Conservation (phyloP, 805 yeast genomes). For the Kuraishia molischiana region DNA sequence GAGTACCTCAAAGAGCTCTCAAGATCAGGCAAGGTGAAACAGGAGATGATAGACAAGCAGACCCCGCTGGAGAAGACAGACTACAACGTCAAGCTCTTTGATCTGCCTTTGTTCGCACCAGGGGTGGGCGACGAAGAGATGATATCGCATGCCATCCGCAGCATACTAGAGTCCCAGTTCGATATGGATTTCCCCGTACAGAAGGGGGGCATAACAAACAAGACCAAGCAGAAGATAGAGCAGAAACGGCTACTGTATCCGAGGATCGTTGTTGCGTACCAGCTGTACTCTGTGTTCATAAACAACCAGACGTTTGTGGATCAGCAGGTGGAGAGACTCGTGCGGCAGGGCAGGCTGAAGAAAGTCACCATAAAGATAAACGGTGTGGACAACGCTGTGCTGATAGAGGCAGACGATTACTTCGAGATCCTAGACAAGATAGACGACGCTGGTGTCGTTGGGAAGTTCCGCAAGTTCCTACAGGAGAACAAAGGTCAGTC, state of each 20-base stretch:
- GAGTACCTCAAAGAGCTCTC: slow-evolving; percentile 1
- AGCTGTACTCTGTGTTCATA: slow-evolving; percentile 37
- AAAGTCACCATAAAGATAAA: slow-evolving; percentile 25
- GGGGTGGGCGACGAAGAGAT: neutral
- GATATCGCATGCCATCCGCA: slow-evolving; percentile 9
- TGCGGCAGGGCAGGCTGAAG: slow-evolving; percentile 25
- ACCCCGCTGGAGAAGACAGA: slow-evolving; percentile 1
- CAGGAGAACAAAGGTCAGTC: slow-evolving; percentile 11
- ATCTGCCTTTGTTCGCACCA: neutral
- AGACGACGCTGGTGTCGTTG: slow-evolving; percentile 18
- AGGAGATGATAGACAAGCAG: slow-evolving; percentile 1
- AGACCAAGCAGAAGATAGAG: slow-evolving; percentile 10
- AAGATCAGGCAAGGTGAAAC: neutral
- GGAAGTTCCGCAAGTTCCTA: slow-evolving; percentile 9
- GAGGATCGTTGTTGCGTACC: slow-evolving; percentile 30
- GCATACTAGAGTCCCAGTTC: slow-evolving; percentile 11
- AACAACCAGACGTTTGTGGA: slow-evolving; percentile 43
- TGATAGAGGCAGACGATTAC: slow-evolving; percentile 17
- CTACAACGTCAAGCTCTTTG: slow-evolving; percentile 1
- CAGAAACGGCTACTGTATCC: slow-evolving; percentile 19
- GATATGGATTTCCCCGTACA: slow-evolving; percentile 10
- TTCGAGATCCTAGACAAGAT: slow-evolving; percentile 5
- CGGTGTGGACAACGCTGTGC: slow-evolving; percentile 33
- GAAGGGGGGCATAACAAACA: slow-evolving; percentile 13
- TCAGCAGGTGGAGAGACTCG: slow-evolving; percentile 26